Base-by-base conservation (phyloP, 371 early-diverging fungal species). In the Blakeslea trispora region DNA sequence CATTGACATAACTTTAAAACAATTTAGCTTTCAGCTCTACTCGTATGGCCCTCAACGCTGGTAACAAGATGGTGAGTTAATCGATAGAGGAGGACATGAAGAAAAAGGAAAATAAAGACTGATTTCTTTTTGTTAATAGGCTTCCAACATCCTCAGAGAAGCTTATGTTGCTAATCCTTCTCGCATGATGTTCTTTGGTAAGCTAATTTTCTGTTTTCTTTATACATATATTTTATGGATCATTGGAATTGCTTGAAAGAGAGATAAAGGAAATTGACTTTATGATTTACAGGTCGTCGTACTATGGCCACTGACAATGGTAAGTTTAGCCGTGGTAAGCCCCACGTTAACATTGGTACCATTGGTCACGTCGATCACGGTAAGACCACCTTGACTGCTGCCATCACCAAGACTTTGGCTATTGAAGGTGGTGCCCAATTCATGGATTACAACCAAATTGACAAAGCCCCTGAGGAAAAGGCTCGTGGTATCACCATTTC, bases 291-390 rank as follows among this genome's bases (percentile, higher is more conserved):
- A 75, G 79, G 64, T 55, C 74, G 74, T 63, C 79, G 76, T 46
- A 48, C 59, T 56, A 74, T 75, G 72, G 79, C 79, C 32, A 56
- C 79, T 54, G 79, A 79, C 19, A 21, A 69, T 57, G 64, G 76
- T 56, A 86, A 84, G 72, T 87, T 87, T 75, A 64, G 72, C 34
- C 89, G 91, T 66, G 61, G 69, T 45, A 96, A 96, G 88, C 98
- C 99, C 23, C 99, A 99, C 75, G 91, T 99, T 69, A 99, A 99
- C 85, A 96, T 99, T 69, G 99, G 99, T 68, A 99, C 99, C 47
- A 98, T 99, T 66, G 99, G 99, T 55, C 99, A 99, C 82, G 99
- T 99, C 62, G 99, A 99, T 74, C 99, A 99, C 86, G 99, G 99
- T 53, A 99, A 99, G 86, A 97, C 99, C 19, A 98, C 99, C 17